A percentile compares a stretch with the other conserved stretches of the same genome.
Evolutionary conservation across 768 basidiomycete species (phyloP).

Genomic region (Boletus reticulatus): DNA sequence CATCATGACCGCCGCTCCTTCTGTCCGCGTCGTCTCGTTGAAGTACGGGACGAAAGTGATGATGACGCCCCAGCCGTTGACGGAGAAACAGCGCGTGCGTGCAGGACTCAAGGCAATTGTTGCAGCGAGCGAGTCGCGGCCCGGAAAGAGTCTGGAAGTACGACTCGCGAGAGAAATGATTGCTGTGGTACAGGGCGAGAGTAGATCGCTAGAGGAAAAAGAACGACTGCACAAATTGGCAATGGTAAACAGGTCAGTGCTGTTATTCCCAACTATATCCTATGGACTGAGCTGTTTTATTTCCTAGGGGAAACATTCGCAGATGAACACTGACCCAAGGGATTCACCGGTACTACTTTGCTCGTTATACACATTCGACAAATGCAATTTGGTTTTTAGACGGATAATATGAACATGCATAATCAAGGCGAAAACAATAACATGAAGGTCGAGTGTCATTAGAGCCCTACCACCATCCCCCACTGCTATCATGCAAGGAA

Average conservation of each 20-base stretch:
- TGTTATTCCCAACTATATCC: not conserved
- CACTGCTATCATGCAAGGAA: not conserved
- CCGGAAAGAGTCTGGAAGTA: constrained; percentile 60
- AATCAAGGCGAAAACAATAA: too few relatives aligned
- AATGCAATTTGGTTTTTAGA: too few relatives aligned
- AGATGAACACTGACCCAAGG: not conserved
- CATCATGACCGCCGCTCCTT: constrained; percentile 64
- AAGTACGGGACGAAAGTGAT: constrained; percentile 65
- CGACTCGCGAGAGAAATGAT: constrained; percentile 80
- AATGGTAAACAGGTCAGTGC: constrained; percentile 72
- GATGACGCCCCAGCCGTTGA: constrained; percentile 66
- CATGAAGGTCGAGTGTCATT: too few relatives aligned
- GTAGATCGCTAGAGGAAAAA: constrained; percentile 59
- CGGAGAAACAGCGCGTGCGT: constrained; percentile 75
- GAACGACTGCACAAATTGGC: constrained; percentile 62
- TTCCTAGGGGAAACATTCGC: constrained; percentile 22
- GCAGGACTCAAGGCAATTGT: constrained; percentile 73
- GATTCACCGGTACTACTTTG: too few relatives aligned
- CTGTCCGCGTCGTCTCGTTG: constrained; percentile 58
- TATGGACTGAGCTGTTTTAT: constrained; percentile 4
- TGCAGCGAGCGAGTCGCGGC: constrained; percentile 52
- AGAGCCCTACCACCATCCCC: not conserved
- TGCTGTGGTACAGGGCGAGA: constrained; percentile 60
- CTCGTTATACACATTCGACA: too few relatives aligned
- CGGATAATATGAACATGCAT: too few relatives aligned